Evolutionary conservation across 75 land plant genomes (phyloP).

Genomic region (Picea sitchensis): DNA sequence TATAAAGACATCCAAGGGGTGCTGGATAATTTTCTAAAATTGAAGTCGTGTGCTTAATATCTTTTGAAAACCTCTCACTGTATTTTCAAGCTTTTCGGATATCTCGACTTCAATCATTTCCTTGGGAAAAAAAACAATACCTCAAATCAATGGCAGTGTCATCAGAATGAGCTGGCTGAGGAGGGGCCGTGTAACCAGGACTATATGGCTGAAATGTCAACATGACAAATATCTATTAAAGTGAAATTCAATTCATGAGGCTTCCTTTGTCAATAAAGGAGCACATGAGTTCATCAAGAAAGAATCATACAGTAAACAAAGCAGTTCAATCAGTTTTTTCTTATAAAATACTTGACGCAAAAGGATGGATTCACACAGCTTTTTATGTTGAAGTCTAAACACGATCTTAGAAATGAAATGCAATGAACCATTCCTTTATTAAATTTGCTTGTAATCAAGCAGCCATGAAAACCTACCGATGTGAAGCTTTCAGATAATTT

Average conservation of each 20-base stretch:
- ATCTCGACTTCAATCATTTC: background rate
- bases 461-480: background rate
- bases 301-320: background rate
- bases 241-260: conserved; percentile 3
- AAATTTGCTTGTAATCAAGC: background rate
- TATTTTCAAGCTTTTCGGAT: background rate
- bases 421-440: background rate
- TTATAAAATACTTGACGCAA: background rate
- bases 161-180: conserved; percentile 21
- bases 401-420: background rate
- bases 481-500: background rate
- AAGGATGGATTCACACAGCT: background rate
- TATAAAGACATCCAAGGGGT: background rate
- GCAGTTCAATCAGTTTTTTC: background rate
- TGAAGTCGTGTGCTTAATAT: background rate
- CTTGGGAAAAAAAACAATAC: conserved; percentile 13
- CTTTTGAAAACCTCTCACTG: background rate
- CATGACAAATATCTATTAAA: conserved; percentile 6
- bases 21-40: background rate
- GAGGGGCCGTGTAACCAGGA: conserved; percentile 27
- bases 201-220: conserved; percentile 23
- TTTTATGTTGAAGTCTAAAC: background rate
- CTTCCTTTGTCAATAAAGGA: background rate
- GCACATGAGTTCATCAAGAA: background rate
- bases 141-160: conserved; percentile 28